Base-by-base conservation (phyloP, 225 moss, liverwort and hornwort species). In the Climacium dendroides region DNA sequence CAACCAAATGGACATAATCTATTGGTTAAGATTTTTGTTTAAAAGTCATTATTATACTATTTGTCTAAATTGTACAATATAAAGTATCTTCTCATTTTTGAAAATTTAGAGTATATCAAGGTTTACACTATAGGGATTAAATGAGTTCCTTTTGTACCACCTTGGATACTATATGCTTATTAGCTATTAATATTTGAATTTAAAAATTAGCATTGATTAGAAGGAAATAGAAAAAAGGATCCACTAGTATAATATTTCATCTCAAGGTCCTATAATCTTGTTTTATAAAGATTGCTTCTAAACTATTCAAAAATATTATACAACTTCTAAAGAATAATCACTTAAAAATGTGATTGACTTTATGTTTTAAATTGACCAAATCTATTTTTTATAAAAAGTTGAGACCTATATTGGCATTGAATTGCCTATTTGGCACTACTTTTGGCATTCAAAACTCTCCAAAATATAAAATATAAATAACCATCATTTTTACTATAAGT, bases 141-240 rank as follows among this genome's bases (percentile, higher is more conserved):
- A 15, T 25, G 15, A 8, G 5, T 39, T 39, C 1, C 3, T 69
- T 69, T 39, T 39, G 24, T 23, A 67, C 23, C 13, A 67, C 0
- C 1, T 0, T 4, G 13, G 3, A 0, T 41, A 25, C 7, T 24
- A 15, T 0, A 26, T 70, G 15, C 0, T 70, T 25, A 41, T 41
- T 25, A 41, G 8, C 25, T 70, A 15, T 1, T 1, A 25, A 8
- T 70, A 8, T 41, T 70, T 25, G 23, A 37, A 69, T 69, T 23
- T 0, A 37, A 37, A 12, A 39, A 39, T 23, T 39, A 69, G 1
- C 13, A 70, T 9, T 41, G 39, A 69, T 69, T 69, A 24, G 2
- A 24, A 69, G 1, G 20, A 39, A 67, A 67, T 23, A 69, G 3
- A 3, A 25, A 41, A 19, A 41, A 41, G 0, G 13, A 15, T 39